Conservation (phyloP, 116 monocot species). For the Trichopus zeylanicus region DNA sequence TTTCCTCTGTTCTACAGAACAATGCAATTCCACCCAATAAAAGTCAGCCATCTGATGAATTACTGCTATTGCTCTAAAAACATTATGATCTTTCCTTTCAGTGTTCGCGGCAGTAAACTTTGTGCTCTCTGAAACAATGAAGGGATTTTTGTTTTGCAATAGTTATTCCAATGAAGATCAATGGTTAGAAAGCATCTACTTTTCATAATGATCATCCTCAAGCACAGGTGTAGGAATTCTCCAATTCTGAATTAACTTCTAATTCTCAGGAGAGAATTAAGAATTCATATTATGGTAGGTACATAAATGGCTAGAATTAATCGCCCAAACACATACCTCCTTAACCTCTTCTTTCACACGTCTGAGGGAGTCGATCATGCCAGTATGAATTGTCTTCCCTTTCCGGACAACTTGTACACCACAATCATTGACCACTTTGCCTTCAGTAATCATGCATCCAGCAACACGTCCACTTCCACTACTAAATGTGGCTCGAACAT, state of each 20-base stretch:
- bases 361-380: constrained; percentile 62
- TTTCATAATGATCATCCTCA: not conserved
- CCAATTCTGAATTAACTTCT: not conserved
- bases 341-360: constrained; percentile 95
- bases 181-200: not conserved
- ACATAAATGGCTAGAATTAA: not conserved
- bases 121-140: too few species aligned
- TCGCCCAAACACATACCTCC: constrained; percentile 46
- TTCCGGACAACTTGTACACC: constrained; percentile 65
- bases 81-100: too few species aligned
- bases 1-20: too few species aligned
- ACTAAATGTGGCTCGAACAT: constrained; percentile 76
- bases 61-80: too few species aligned
- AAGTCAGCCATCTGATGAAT: too few species aligned
- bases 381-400: constrained; percentile 54
- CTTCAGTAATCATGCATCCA: constrained; percentile 90
- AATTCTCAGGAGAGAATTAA: not conserved
- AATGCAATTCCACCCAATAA: too few species aligned
- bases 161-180: too few species aligned
- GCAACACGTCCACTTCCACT: constrained; percentile 94
- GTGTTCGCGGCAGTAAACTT: too few species aligned
- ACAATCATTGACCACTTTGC: constrained; percentile 74
- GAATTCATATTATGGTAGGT: not conserved
- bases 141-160: too few species aligned
- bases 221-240: not conserved